Evolutionary conservation across 164 flowering plant genomes (phyloP).

Genomic region (Vitis labrusca): DNA sequence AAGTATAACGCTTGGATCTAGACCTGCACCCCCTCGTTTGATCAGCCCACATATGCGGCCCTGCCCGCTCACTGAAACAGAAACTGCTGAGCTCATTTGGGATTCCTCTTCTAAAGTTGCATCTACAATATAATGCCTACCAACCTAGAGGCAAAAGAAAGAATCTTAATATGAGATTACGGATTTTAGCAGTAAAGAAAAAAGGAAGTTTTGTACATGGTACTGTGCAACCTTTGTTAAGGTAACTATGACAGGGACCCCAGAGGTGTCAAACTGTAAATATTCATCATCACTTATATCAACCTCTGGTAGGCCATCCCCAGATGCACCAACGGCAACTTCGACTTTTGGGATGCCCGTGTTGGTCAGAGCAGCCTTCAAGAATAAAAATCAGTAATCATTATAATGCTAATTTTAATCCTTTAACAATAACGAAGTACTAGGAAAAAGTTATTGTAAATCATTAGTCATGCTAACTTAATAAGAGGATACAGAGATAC

Average conservation of each 20-base stretch:
- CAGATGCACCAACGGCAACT: conserved; percentile 49
- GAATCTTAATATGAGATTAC: not conserved
- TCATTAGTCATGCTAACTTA: no score
- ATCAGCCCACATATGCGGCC: conserved; percentile 81
- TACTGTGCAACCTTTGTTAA: conserved; percentile 65
- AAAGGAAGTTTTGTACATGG: not conserved
- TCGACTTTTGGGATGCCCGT: conserved; percentile 88
- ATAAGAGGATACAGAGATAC: no score
- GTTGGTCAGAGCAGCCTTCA: conserved; percentile 90
- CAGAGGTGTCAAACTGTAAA: conserved; percentile 85
- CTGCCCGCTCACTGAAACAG: conserved; percentile 68
- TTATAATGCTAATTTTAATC: no score
- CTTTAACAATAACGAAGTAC: no score
- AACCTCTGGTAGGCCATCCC: conserved; percentile 77
- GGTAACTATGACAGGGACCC: conserved; percentile 80
- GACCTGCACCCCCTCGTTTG: conserved; percentile 86
- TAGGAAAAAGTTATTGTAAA: no score
- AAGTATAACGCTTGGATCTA: conserved; percentile 86
- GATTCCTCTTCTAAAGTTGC: conserved; percentile 93
- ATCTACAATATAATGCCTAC: conserved; percentile 87
- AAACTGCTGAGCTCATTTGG: conserved; percentile 91
- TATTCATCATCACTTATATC: conserved; percentile 94
- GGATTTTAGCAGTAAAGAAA: not conserved
- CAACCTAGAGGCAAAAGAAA: conserved; percentile 51
- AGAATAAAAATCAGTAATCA: not conserved